Conservation (phyloP, 257 asterid species). For the Ehretia macrophylla region DNA sequence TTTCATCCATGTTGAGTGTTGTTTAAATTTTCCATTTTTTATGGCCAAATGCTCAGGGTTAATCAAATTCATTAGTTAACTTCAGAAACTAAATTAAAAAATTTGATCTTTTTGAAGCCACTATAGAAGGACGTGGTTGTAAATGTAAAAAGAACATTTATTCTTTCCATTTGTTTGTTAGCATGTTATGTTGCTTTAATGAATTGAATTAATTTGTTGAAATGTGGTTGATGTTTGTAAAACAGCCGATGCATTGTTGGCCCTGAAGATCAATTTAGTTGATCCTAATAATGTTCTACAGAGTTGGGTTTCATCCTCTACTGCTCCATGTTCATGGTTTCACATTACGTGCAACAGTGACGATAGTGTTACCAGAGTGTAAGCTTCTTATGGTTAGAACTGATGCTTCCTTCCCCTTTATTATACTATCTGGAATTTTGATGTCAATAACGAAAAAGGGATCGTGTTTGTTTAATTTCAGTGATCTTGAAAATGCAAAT, state of each 20-base stretch:
- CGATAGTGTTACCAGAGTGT: conserved; percentile 85
- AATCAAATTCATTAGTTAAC: not conserved
- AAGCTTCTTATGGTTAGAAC: conserved; percentile 21
- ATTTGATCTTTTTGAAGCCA: not conserved
- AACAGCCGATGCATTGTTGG: conserved; percentile 92
- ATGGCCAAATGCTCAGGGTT: not conserved
- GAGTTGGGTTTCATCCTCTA: conserved; percentile 95
- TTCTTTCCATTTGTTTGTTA: too few species aligned
- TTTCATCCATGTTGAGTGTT: not conserved
- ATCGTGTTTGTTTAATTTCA: conserved; percentile 13
- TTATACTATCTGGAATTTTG: not conserved
- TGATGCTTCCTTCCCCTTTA: not conserved
- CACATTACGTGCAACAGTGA: conserved; percentile 90
- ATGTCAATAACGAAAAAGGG: not conserved
- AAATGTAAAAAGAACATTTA: too few species aligned
- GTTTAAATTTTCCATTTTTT: not conserved
- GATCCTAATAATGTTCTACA: conserved; percentile 90
- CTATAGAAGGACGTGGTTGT: too few species aligned
- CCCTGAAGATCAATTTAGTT: conserved; percentile 62
- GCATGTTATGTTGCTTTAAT: too few species aligned
- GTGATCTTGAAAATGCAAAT: conserved; percentile 95
- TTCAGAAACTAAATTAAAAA: too few species aligned
- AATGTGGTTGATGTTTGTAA: conserved; percentile 6
- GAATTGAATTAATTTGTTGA: not conserved
- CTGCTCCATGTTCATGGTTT: conserved; percentile 96